phyloP scores from a whole-genome alignment of 2,329 filamentous ascomycete species.

The Venturia carpophila region DNA sequence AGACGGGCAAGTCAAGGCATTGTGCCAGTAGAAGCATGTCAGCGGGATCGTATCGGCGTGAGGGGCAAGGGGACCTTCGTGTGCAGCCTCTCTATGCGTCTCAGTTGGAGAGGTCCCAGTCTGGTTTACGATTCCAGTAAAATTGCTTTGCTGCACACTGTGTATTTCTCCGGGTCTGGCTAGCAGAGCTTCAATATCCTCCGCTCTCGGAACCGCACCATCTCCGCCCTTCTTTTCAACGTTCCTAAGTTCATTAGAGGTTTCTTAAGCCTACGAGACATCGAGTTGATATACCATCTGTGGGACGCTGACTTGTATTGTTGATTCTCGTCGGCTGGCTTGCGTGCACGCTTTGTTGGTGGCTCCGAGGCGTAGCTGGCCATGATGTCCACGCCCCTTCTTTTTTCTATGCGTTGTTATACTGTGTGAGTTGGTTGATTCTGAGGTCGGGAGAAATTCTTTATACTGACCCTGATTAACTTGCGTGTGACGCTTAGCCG shows the following conservation, averaged over 20 bases:
- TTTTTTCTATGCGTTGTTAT: background rate
- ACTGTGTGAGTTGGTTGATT: background rate
- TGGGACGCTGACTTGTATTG: background rate
- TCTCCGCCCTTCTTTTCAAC: conserved; percentile 6
- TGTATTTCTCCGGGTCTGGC: background rate
- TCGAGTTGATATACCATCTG: background rate
- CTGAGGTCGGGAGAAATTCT: background rate
- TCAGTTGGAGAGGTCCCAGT: background rate
- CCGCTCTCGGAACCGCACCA: background rate
- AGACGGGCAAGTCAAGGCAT: background rate
- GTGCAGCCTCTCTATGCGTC: background rate
- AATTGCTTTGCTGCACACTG: background rate
- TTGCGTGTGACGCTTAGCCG: background rate
- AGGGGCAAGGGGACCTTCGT: background rate
- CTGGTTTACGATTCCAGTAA: background rate
- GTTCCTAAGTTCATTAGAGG: background rate
- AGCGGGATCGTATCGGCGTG: conserved; percentile 4
- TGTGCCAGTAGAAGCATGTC: conserved; percentile 13
- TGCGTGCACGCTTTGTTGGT: background rate
- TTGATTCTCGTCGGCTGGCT: background rate
- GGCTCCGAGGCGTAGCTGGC: background rate
- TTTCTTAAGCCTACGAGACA: background rate
- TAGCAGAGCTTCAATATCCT: background rate
- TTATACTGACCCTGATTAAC: background rate
- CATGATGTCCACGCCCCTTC: background rate